A percentile compares a stretch with the other conserved stretches of the same genome.
These are phyloP conservation scores for Cinnamomum chago DNA, from an alignment of 164 flowering plant species.

Conservation along the genomic window DNA sequence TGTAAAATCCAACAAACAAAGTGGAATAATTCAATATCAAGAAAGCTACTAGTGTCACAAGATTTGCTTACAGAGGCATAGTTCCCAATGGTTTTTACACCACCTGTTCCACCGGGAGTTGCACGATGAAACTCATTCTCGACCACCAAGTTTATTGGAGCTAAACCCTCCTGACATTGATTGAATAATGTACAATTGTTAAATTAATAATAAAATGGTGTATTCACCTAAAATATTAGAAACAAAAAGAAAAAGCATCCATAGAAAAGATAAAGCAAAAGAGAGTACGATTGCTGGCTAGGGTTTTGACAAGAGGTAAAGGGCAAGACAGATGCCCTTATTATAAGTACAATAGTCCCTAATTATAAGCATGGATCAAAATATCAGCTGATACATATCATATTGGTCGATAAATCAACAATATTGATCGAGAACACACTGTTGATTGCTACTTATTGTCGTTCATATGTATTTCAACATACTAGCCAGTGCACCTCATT, in stretches of 20 bases:
- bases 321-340: too few species aligned
- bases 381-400: too few species aligned
- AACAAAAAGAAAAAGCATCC: background rate
- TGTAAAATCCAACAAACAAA: background rate
- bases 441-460: too few species aligned
- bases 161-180: constrained; percentile 70
- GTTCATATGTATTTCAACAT: too few species aligned
- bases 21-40: background rate
- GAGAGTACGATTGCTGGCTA: background rate
- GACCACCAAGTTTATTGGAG: constrained; percentile 79
- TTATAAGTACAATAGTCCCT: too few species aligned
- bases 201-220: background rate
- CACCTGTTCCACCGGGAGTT: constrained; percentile 95
- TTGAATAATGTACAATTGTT: background rate
- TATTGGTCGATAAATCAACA: too few species aligned
- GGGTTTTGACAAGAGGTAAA: background rate
- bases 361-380: too few species aligned
- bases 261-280: background rate
- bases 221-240: background rate
- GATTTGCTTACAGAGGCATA: constrained; percentile 79
- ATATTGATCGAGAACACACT: too few species aligned
- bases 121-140: constrained; percentile 89
- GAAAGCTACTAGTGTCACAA: background rate
- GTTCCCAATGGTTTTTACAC: constrained; percentile 90
- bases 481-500: too few species aligned